Conservation (phyloP, 805 yeast species). For the Suhomyces vadensis region DNA sequence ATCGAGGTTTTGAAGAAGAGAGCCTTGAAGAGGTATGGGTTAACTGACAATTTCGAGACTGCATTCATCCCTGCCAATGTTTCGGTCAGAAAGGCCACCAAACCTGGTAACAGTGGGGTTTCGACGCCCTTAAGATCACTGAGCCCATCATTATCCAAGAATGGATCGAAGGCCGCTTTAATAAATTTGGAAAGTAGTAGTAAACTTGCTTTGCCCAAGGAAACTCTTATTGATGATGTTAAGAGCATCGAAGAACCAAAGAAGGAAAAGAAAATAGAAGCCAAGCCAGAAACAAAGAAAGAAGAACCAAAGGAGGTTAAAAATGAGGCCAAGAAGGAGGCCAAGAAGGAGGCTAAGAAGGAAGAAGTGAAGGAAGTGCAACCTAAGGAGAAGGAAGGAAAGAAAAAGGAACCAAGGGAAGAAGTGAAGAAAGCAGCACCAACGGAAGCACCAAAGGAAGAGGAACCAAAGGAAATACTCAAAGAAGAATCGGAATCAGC, state of each 20-base stretch:
- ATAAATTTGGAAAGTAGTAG: conserved; percentile 28
- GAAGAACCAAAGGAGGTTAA: conserved; percentile 3
- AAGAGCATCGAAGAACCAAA: conserved; percentile 3
- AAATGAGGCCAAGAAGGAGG: conserved; percentile 3
- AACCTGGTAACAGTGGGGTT: conserved; percentile 7
- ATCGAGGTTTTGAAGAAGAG: conserved; percentile 44
- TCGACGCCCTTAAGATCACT: conserved; percentile 15
- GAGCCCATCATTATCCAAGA: conserved; percentile 13
- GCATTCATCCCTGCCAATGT: conserved; percentile 38
- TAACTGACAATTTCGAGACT: conserved; percentile 38
- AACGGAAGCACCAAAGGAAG: neutral
- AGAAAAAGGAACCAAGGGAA: conserved; percentile 9
- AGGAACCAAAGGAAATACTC: neutral
- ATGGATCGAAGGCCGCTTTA: conserved; percentile 18
- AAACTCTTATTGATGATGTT: conserved; percentile 40
- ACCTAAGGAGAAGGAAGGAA: conserved; percentile 3
- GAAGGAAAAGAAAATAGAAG: conserved; percentile 7
- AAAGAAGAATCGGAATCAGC: neutral
- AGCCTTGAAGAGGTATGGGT: conserved; percentile 42
- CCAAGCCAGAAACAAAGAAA: neutral
- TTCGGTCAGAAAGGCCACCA: conserved; percentile 9
- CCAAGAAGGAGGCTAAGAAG: conserved; percentile 5
- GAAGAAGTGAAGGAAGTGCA: neutral
- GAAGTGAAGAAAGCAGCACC: conserved; percentile 8
- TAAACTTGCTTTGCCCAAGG: conserved; percentile 38